A percentile compares a stretch with the other conserved stretches of the same genome.
phyloP scores from a whole-genome alignment of 257 asterid species.

The Ajuga chamaepitys region DNA sequence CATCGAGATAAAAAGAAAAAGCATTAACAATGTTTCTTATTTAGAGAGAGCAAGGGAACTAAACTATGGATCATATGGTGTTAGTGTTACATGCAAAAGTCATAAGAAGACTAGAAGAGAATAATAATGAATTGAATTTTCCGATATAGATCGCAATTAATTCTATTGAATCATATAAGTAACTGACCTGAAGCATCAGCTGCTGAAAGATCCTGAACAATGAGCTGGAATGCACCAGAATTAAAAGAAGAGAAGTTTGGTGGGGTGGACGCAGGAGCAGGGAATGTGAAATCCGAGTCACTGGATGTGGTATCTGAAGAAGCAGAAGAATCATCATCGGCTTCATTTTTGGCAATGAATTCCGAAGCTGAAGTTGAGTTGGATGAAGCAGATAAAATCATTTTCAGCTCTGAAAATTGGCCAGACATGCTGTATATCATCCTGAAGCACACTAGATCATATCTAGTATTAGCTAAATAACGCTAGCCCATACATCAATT shows the following conservation, averaged over 20 bases:
- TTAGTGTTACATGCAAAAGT: conserved; percentile 23
- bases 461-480: conserved; percentile 36
- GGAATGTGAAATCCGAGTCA: conserved; percentile 87
- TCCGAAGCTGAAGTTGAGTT: conserved; percentile 62
- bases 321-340: conserved; percentile 53
- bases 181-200: conserved; percentile 87
- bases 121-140: conserved; percentile 17
- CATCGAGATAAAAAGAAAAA: conserved; percentile 42
- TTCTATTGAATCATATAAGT: conserved; percentile 15
- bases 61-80: conserved; percentile 23
- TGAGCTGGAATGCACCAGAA: conserved; percentile 81
- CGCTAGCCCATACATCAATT: conserved; percentile 16
- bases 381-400: conserved; percentile 73
- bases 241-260: conserved; percentile 47
- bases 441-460: conserved; percentile 95
- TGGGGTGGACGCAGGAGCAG: conserved; percentile 79
- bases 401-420: conserved; percentile 92
- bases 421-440: conserved; percentile 99
- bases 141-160: conserved; percentile 6
- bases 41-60: conserved; percentile 16
- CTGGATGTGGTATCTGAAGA: conserved; percentile 75
- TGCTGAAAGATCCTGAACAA: conserved; percentile 90
- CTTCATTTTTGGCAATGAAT: conserved; percentile 41
- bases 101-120: conserved; percentile 15
- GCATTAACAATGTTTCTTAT: conserved; percentile 26